A percentile compares a stretch with the other conserved stretches of the same genome.
phyloP scores from a whole-genome alignment of 192 early-diverging fungal genomes.

The Coemansia furcata region DNA sequence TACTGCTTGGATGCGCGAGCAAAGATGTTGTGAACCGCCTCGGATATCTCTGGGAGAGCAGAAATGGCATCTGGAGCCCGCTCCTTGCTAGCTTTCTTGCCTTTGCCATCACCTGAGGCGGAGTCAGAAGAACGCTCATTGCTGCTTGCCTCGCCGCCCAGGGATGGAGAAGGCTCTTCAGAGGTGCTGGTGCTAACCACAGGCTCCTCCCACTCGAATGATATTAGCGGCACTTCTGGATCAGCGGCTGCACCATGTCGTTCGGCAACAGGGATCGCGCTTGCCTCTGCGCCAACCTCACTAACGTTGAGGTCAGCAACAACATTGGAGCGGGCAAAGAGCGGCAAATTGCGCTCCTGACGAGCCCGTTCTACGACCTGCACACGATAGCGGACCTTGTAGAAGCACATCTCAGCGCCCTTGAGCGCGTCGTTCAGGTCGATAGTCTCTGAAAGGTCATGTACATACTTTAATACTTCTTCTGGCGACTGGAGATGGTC shows the following conservation, averaged over 20 bases:
- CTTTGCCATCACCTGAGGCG: background rate
- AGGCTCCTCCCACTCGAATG: constrained; percentile 42
- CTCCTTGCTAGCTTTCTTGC: background rate
- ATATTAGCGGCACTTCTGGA: constrained; percentile 40
- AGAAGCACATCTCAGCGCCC: constrained; percentile 73
- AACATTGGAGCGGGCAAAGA: constrained; percentile 1
- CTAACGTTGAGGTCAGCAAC: background rate
- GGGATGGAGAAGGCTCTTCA: constrained; percentile 3
- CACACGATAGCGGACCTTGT: constrained; percentile 49
- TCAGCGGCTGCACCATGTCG: background rate
- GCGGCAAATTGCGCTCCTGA: constrained; percentile 18
- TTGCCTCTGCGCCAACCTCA: background rate
- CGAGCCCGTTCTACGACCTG: constrained; percentile 27
- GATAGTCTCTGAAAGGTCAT: constrained; percentile 81
- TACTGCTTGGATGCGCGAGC: constrained; percentile 25
- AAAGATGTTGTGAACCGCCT: constrained; percentile 42
- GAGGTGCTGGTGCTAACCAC: constrained; percentile 11
- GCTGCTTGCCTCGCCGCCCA: background rate
- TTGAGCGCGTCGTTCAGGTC: constrained; percentile 72
- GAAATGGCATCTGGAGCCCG: background rate
- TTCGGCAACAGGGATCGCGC: constrained; percentile 2
- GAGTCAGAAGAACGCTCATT: background rate
- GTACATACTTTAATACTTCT: constrained; percentile 90
- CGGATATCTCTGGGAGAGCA: constrained; percentile 34
- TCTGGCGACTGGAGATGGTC: constrained; percentile 81